Evolutionary conservation across 441 rosid genomes (phyloP), one percentile per base, ranked within the genome.

Genomic region (Capsella rubella): DNA sequence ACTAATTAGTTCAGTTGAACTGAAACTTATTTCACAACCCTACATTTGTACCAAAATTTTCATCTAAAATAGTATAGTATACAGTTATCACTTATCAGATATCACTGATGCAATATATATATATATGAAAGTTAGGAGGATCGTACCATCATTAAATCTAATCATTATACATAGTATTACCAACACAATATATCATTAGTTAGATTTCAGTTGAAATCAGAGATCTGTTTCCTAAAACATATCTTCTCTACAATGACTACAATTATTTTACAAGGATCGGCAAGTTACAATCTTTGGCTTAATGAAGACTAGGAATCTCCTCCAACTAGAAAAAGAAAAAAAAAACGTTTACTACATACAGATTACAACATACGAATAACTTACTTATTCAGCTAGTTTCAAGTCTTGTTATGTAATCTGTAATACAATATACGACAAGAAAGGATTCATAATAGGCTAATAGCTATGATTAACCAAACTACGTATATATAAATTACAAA

Each of bases 361-460:
- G 13, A 12, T n/a, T 35, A 70, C 21, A 53, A 15, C 6, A 28
- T 11, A 35, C 12, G 25, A 21, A 21, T 7, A 60, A 37, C 18
- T 50, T 71, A 32, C 9, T 2, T 12, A 4, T 25, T 54, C 29
- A 5, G 39, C n/a, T 29, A 5, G 47, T 25, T 54, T n/a, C 27
- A 73, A 55, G 0, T 35, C 49, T 65, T 46, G 39, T 1, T 56
- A 32, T 12, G 16, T 14, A 27, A 39, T 34, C 15, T 54, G 47
- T 45, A 45, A 42, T 45, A 34, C 13, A 32, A 46, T 43, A 64
- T 46, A 34, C 49, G 27, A n/a, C 45, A 46, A 47, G 4, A 64
- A 45, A 45, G 40, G 49, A 34, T 45, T 25, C 14, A 54, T 72
- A 35, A 64, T 42, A 51, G 39, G 39, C 70, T 72, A 72, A 71